A percentile compares a stretch with the other conserved stretches of the same genome.
phyloP scores from a whole-genome alignment of 2,329 filamentous ascomycete species.

The Leptographium wingfieldii region DNA sequence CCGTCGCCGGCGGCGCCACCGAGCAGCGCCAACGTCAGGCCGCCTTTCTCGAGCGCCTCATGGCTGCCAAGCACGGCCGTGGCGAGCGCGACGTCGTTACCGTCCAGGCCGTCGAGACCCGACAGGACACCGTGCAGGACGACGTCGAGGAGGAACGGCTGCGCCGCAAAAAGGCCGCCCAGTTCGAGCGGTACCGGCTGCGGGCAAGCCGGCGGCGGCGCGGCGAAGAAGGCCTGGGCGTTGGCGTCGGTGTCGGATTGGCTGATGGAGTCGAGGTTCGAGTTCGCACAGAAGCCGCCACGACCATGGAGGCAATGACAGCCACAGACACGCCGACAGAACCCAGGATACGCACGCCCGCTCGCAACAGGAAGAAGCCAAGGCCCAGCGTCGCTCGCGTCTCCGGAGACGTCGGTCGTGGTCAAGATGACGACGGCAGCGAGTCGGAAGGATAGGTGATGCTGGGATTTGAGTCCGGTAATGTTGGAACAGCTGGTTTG shows the following conservation, averaged over 20 bases:
- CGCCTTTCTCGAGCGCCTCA: constrained; percentile 13
- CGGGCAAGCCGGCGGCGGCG: not conserved
- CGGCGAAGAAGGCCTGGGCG: not conserved
- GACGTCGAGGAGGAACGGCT: constrained; percentile 7
- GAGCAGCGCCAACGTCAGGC: constrained; percentile 12
- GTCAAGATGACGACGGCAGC: not conserved
- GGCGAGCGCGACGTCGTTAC: constrained; percentile 14
- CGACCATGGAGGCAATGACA: not conserved
- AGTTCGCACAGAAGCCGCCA: not conserved
- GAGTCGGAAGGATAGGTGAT: not conserved
- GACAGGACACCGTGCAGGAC: constrained; percentile 4
- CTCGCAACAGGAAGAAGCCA: not conserved
- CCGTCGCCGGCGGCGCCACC: constrained; percentile 8
- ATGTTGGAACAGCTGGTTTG: no score
- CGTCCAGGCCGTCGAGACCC: constrained; percentile 12
- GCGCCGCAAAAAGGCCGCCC: not conserved
- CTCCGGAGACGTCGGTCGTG: not conserved
- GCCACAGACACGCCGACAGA: not conserved
- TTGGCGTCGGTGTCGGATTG: not conserved
- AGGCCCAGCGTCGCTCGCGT: not conserved
- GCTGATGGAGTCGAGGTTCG: no score
- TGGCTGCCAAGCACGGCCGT: constrained; percentile 12
- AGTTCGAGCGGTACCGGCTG: constrained; percentile 1
- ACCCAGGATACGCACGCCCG: not conserved
- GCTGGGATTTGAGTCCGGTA: no score